Evolutionary conservation across 2,329 filamentous ascomycete species (phyloP).

Genomic region (Cercospora nicotianae): DNA sequence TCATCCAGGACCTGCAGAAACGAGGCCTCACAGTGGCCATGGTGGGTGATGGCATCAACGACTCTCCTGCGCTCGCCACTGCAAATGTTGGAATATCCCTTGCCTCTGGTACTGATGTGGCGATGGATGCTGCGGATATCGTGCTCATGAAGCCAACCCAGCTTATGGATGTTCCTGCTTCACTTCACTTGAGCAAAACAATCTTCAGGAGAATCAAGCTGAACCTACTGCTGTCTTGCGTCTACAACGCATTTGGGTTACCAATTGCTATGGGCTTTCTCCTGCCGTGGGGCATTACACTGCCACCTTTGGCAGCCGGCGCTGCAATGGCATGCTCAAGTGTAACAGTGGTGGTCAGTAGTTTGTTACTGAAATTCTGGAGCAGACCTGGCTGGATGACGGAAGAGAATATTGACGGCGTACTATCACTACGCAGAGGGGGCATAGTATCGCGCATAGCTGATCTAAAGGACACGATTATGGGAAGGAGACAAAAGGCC

Average conservation of each 20-base stretch:
- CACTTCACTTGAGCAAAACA: conserved; percentile 74
- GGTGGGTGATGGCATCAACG: conserved; percentile 98
- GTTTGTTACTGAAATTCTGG: conserved; percentile 84
- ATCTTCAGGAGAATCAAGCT: conserved; percentile 94
- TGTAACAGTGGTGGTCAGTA: conserved; percentile 84
- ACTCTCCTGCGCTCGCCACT: conserved; percentile 90
- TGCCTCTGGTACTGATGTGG: conserved; percentile 88
- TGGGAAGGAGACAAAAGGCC: conserved; percentile 38
- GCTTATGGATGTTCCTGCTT: conserved; percentile 87
- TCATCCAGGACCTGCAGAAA: conserved; percentile 74
- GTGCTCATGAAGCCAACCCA: conserved; percentile 93
- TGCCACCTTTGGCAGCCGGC: conserved; percentile 92
- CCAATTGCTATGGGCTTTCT: conserved; percentile 98
- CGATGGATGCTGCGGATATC: conserved; percentile 94
- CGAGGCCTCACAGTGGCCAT: conserved; percentile 81
- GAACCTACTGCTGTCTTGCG: conserved; percentile 87
- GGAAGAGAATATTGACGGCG: conserved; percentile 26
- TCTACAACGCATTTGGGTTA: conserved; percentile 88
- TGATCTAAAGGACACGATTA: conserved; percentile 24
- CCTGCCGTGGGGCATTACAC: conserved; percentile 79
- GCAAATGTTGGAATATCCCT: conserved; percentile 93
- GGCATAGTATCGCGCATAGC: conserved; percentile 17
- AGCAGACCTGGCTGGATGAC: conserved; percentile 78
- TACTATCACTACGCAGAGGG: conserved; percentile 10
- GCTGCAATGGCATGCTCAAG: conserved; percentile 90